Conservation (phyloP, 148 eudicot genomes). For the Arctostaphylos glauca region DNA sequence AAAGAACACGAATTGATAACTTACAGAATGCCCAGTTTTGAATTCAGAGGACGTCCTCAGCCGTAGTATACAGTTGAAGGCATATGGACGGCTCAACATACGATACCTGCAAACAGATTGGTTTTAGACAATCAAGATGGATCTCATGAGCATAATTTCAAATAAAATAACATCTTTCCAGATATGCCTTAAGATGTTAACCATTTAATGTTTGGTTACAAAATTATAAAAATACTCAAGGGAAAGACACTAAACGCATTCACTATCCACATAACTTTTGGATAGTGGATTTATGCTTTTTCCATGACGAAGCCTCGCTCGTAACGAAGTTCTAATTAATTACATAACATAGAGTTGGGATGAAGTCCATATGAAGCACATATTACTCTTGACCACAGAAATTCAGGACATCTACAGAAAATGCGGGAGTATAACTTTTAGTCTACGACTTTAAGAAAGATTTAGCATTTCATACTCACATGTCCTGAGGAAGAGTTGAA, state of each 20-base stretch:
- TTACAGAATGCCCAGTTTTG: constrained; percentile 80
- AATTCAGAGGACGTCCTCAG: constrained; percentile 88
- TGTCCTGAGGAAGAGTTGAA: constrained; percentile 99
- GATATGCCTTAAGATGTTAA: background rate
- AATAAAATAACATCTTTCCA: background rate
- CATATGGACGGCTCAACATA: constrained; percentile 94
- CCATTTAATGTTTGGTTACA: background rate
- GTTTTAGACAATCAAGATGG: constrained; percentile 5
- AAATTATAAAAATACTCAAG: background rate
- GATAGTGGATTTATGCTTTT: background rate
- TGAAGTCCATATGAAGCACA: background rate
- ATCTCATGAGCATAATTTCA: background rate
- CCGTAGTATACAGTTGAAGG: constrained; percentile 84
- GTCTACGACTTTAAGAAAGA: background rate
- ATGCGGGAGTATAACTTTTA: background rate
- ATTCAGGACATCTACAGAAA: background rate
- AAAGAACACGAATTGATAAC: constrained; percentile 26
- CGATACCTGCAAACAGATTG: constrained; percentile 68
- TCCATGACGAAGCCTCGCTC: background rate
- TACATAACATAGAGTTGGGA: background rate
- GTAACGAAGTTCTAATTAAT: background rate
- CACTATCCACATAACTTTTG: background rate
- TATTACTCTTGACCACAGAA: background rate
- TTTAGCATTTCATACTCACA: constrained; percentile 55
- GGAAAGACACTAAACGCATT: background rate